Evolutionary conservation across 2,329 filamentous ascomycete species (phyloP), one percentile per base, ranked within the genome.

Genomic region (Fusarium praegraminearum): DNA sequence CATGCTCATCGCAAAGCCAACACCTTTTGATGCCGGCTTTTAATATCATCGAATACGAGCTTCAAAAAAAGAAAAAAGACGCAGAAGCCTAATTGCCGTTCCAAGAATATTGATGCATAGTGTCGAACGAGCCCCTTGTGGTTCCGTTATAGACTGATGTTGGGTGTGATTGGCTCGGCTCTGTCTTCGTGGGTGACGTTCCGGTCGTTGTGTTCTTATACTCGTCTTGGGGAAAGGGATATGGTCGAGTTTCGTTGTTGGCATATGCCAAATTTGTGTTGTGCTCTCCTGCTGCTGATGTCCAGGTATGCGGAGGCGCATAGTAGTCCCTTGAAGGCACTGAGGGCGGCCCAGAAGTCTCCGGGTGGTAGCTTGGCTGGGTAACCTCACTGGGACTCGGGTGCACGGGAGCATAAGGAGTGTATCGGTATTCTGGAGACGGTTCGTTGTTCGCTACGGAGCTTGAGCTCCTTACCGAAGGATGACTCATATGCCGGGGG

Each of bases 81-180:
- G 50, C 54, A 36, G 28, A 67, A 43, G 57, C 54, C 69, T 77
- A 86, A 58, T 83, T 85, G 53, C 82, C 79, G 68, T 83, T 87
- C 87, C 87, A 89, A 33, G 85, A 86, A 75, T 89, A 89, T 74
- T 87, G 84, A 74, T 82, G 84, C 76, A 87, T 80, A 50, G 79
- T 80, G 57, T 84, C 83, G 61, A 84, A 85, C 16, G 85, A 85
- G 20, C 80, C 81, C 46, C 82, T 77, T 32, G 79, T 70, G 15
- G 76, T 77, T 43, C 78, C 77, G 28, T 74, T 79, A 59, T 85
- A 85, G 26, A 79, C 74, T 22, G 79, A 76, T 5, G 81, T 78
- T 16, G 83, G 78, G 13, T 82, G 79, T 30, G 80, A 75, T 18
- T 80, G 80, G 18, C 81, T 78, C 33, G 80, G 75, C 16, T 80